Evolutionary conservation across 1,284 basidiomycete species (phyloP).

Genomic region (Boletus semigastroideus): DNA sequence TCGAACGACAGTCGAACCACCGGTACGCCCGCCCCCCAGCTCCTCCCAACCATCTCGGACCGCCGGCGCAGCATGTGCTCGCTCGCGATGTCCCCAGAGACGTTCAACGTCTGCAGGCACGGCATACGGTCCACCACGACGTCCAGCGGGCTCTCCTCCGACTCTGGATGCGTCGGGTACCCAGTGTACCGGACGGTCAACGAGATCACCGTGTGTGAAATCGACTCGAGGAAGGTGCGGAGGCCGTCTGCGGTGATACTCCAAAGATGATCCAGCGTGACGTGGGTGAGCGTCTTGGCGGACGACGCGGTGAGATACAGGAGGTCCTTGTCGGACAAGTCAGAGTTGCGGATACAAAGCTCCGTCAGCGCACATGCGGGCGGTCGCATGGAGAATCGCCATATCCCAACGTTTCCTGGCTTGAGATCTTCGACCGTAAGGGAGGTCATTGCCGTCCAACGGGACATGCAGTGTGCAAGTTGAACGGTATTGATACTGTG

Average conservation of each 20-base stretch:
- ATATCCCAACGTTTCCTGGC: neutral
- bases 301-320: conserved; percentile 6
- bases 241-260: neutral
- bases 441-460: conserved; percentile 5
- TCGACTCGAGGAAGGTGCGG: neutral
- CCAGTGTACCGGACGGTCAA: neutral
- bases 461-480: conserved; percentile 3
- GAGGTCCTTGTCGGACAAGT: conserved; percentile 6
- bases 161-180: neutral
- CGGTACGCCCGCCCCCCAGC: neutral
- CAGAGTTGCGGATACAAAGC: neutral
- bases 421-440: neutral
- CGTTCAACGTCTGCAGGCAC: neutral
- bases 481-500: neutral
- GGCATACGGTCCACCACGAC: neutral
- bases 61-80: conserved; percentile 4
- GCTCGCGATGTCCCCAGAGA: neutral
- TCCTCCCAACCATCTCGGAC: neutral
- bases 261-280: neutral
- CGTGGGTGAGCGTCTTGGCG: neutral
- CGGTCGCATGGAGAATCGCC: neutral
- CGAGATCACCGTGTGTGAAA: neutral
- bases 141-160: neutral
- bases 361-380: conserved; percentile 4
- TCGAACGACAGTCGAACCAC: conserved; percentile 1